Evolutionary conservation across 2,329 filamentous ascomycete genomes (phyloP), one percentile per base, ranked within the genome.

Genomic region (Endoconidiophora laricicola): DNA sequence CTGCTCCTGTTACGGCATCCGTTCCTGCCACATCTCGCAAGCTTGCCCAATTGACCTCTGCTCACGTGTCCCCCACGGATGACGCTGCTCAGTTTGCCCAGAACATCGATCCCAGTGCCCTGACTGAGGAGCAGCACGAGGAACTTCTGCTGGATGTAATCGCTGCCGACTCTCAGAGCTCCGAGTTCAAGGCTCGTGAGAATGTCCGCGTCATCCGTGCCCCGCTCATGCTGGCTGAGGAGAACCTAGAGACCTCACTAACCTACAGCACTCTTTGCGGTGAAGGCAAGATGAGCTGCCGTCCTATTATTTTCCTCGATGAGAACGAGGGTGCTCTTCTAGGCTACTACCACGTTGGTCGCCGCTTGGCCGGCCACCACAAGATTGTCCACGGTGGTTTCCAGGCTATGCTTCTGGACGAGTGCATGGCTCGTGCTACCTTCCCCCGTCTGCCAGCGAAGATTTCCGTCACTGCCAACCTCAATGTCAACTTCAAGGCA

Each of bases 321-420:
- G 46, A 53, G 12, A 36, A 42, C n/a, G 46, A 37, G n/a, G 51
- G 51, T 42, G 51, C 51, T 18, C 51, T 53, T 33, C 46, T 53
- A 9, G 51, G 51, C 39, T 53, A 49, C 46, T 53, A 53, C 46
- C 51, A 53, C 39, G 44, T 94, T 0, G 90, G 90, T 2, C 66
- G 72, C 2, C 79, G 85, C 58, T 69, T 96, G 39, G 95, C 86
- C 61, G 90, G 90, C 1, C 88, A 96, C 63, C 84, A 86, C 4
- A 86, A 84, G 2, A 86, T 96, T 55, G 76, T 95, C 5, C 91
- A 96, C 62, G 90, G 90, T 46, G 90, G 90, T 0, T 68, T 94
- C 56, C 69, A 96, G 51, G 90, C 90, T n/a, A 95, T 90, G 10
- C 73, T 96, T 62, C 69, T 96, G 48, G 90, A 96, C 61, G 90